Base-by-base conservation (phyloP, 257 asterid genomes). In the Dorcoceras hygrometricum region DNA sequence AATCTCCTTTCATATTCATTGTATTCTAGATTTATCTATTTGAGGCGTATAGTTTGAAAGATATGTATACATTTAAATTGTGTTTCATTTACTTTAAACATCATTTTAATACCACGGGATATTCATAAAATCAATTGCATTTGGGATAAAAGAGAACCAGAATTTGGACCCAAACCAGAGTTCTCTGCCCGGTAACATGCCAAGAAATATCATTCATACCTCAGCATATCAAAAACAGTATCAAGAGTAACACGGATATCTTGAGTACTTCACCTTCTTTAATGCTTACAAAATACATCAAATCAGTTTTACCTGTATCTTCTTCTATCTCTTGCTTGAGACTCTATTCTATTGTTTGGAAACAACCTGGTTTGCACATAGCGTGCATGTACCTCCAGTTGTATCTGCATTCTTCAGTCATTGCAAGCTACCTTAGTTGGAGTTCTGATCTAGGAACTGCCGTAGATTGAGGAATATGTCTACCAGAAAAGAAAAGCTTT, bases 201-300 rank as follows among this genome's bases (percentile, higher is more conserved):
- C 36, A 31, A 31, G 36, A 31, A 31, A 31, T 7, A 8, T 31
- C 36, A 31, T 28, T 4, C 0, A 28, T 4, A 2, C 31, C 4
- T 28, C 31, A n/a, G n/a, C 5, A 28, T 28, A 28, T 28, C 10
- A 31, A n/a, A 31, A 6, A 31, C 36, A 31, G 36, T 31, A 31
- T 8, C 36, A 70, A 70, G 29, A 70, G 62, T 29, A 70, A 28
- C 46, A 61, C 68, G 6, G 43, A 20, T 28, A 62, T 24, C 48
- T 62, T n/a, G n/a, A n/a, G 24, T 16, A 23, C 62, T 43, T 70
- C 34, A 14, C 69, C 74, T 61, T 70, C 68, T 39, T 34, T 53
- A 6, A 14, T 24, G 25, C 61, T 62, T 32, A 59, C n/a, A n/a
- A n/a, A n/a, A n/a, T n/a, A n/a, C n/a, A n/a, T n/a, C n/a, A n/a